Evolutionary conservation across 768 basidiomycete species (phyloP).

Genomic region (Cystoderma amianthinum): DNA sequence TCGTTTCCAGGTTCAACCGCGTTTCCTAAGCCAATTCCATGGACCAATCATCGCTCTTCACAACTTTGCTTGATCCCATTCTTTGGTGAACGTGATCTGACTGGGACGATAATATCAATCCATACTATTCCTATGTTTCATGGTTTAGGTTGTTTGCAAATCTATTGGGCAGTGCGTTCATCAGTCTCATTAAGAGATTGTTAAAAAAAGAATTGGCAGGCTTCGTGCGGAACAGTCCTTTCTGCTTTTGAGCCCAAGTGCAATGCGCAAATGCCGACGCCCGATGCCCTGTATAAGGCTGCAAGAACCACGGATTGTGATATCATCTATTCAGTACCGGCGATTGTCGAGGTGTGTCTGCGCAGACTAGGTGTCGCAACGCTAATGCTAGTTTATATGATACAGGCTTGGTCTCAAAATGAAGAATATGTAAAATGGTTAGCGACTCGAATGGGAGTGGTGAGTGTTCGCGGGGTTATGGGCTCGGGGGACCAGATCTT

Average conservation of each 20-base stretch:
- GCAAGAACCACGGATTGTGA: neutral
- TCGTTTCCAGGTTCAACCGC: conserved; percentile 8
- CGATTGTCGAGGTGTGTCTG: conserved; percentile 10
- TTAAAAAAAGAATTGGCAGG: too few species aligned
- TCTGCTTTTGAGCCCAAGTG: neutral
- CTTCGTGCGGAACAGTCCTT: neutral
- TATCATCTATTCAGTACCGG: conserved; percentile 9
- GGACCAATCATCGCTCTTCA: conserved; percentile 5
- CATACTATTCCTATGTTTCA: neutral
- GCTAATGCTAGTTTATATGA: neutral
- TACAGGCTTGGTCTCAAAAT: conserved; percentile 8
- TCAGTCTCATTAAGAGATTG: too few species aligned
- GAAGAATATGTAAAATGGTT: conserved; percentile 4
- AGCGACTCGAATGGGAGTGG: conserved; percentile 8
- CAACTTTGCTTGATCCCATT: conserved; percentile 6
- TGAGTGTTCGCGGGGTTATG: too few species aligned
- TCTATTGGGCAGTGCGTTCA: neutral
- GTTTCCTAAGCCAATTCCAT: conserved; percentile 8
- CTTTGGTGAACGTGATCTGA: conserved; percentile 2
- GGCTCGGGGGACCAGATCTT: too few species aligned
- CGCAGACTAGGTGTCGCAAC: neutral
- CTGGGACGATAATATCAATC: neutral
- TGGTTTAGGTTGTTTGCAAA: neutral
- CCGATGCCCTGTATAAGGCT: neutral
- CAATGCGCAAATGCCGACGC: neutral